A percentile compares a stretch with the other conserved stretches of the same genome.
Evolutionary conservation across 2,329 filamentous ascomycete genomes (phyloP).

Genomic region (Claviceps spartinae): DNA sequence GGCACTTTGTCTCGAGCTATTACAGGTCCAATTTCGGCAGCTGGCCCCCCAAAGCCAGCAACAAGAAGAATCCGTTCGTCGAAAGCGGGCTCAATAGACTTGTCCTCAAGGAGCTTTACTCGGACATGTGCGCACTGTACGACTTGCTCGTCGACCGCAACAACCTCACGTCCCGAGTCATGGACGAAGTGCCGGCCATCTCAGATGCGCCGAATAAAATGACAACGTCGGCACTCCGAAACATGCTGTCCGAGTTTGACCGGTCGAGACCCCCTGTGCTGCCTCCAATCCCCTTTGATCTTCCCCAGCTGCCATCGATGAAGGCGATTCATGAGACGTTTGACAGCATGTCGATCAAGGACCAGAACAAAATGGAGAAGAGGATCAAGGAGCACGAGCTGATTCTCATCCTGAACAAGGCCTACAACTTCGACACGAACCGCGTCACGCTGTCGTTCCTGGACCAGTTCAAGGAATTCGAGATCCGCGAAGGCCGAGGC

Average conservation of each 20-base stretch:
- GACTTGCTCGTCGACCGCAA: constrained; percentile 75
- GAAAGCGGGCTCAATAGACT: constrained; percentile 77
- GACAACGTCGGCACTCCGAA: constrained; percentile 56
- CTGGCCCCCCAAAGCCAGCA: constrained; percentile 85
- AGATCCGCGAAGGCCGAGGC: constrained; percentile 51
- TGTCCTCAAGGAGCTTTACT: constrained; percentile 69
- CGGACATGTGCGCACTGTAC: constrained; percentile 76
- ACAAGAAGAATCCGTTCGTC: constrained; percentile 81
- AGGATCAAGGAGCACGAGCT: constrained; percentile 70
- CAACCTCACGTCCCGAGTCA: constrained; percentile 63
- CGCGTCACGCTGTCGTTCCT: constrained; percentile 47
- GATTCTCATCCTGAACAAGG: constrained; percentile 60
- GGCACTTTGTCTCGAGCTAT: constrained; percentile 57
- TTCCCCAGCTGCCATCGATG: constrained; percentile 63
- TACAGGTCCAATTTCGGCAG: constrained; percentile 46
- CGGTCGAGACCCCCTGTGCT: constrained; percentile 77
- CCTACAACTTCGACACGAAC: constrained; percentile 65
- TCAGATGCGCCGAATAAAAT: constrained; percentile 45
- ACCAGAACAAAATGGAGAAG: constrained; percentile 58
- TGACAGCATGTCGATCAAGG: constrained; percentile 52
- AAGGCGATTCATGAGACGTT: constrained; percentile 51
- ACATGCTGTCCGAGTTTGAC: constrained; percentile 78
- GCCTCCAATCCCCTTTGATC: constrained; percentile 82
- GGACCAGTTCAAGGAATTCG: constrained; percentile 56
- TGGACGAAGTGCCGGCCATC: constrained; percentile 49